Evolutionary conservation across 306 rosid species (phyloP).

Genomic region (Herpetospermum pedunculosum): DNA sequence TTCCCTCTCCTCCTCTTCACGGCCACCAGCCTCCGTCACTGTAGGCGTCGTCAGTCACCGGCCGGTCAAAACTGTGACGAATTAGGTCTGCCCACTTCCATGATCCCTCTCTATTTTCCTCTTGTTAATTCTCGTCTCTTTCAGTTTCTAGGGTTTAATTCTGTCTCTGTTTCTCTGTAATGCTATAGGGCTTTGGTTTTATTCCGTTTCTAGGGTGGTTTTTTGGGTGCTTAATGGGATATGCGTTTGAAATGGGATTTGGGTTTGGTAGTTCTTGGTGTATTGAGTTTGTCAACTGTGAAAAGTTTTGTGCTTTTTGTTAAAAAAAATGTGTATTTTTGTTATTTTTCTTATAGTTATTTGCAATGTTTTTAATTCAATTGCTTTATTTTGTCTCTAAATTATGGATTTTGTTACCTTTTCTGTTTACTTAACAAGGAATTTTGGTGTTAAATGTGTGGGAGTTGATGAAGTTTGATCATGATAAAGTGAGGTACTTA

Average conservation of each 20-base stretch:
- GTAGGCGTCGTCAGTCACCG: slow-evolving; percentile 4
- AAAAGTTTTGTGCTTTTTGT: neutral
- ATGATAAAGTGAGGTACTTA: neutral
- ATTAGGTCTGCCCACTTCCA: neutral
- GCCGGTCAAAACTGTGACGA: neutral
- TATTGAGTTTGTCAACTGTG: neutral
- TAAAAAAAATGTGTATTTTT: neutral
- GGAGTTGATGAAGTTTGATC: neutral
- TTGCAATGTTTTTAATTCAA: neutral
- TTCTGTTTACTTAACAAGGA: neutral
- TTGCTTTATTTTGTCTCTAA: neutral
- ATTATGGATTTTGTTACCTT: neutral
- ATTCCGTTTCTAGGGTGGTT: neutral
- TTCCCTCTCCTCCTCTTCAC: neutral
- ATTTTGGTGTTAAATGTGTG: neutral
- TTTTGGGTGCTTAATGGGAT: neutral
- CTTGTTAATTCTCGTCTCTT: neutral
- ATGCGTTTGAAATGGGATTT: neutral
- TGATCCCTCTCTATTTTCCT: neutral
- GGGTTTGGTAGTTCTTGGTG: neutral
- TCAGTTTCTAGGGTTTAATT: slow-evolving; percentile 6
- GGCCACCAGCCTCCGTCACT: slow-evolving; percentile 14
- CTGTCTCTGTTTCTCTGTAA: neutral
- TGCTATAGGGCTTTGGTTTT: neutral
- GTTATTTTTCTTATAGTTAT: neutral